Evolutionary conservation across 164 flowering plant genomes (phyloP).

Genomic region (Nymphaea thermarum): DNA sequence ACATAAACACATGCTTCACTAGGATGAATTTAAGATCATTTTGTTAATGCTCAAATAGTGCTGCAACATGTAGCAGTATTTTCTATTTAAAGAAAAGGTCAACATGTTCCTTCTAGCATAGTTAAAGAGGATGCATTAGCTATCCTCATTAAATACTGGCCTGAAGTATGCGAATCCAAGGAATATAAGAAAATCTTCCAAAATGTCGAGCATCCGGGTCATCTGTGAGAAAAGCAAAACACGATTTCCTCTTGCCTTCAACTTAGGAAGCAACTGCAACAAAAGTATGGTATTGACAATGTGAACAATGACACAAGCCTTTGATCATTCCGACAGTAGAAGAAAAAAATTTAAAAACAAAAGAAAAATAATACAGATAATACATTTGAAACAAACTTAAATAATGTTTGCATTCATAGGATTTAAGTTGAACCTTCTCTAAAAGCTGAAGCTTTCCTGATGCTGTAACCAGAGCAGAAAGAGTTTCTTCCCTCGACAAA

Average conservation of each 20-base stretch:
- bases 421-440: constrained; percentile 1
- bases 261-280: constrained; percentile 8
- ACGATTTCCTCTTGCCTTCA: constrained; percentile 7
- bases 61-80: too few species aligned
- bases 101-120: too few species aligned
- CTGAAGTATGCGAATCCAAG: constrained; percentile 6
- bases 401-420: not conserved
- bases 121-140: not conserved
- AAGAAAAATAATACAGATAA: not conserved
- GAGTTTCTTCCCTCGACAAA: constrained; percentile 2
- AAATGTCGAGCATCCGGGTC: constrained; percentile 8
- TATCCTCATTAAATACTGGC: not conserved
- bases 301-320: not conserved
- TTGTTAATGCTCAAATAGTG: too few species aligned
- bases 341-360: not conserved
- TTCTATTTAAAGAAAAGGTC: too few species aligned
- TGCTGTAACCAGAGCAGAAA: not conserved
- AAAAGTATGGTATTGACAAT: not conserved
- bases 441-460: constrained; percentile 10
- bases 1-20: too few species aligned
- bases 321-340: too few species aligned
- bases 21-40: too few species aligned
- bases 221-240: constrained; percentile 5
- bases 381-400: not conserved
- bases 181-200: constrained; percentile 6